Evolutionary conservation across 2,329 filamentous ascomycete species (phyloP).

Genomic region (Penicillium rolfsii): DNA sequence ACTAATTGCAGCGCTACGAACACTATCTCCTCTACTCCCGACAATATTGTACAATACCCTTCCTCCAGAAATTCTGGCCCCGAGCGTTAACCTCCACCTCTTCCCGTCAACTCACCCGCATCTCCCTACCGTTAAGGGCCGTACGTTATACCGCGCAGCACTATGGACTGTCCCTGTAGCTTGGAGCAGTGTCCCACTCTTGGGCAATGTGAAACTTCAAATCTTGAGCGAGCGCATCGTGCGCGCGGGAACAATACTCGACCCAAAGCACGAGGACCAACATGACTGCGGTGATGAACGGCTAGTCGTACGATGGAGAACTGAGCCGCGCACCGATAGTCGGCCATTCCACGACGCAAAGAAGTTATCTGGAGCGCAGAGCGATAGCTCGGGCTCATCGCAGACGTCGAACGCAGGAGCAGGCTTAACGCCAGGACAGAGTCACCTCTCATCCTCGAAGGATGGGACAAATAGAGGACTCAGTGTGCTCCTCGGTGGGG

Average conservation of each 20-base stretch:
- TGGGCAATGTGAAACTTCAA: conserved; percentile 85
- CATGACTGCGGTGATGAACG: conserved; percentile 64
- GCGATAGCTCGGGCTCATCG: neutral
- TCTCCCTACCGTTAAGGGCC: conserved; percentile 87
- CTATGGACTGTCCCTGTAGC: conserved; percentile 95
- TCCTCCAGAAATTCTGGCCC: conserved; percentile 64
- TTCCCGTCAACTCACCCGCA: conserved; percentile 65
- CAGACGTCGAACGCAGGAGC: neutral
- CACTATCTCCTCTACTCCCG: conserved; percentile 64
- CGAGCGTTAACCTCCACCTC: conserved; percentile 64
- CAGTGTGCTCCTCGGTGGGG: conserved; percentile 56
- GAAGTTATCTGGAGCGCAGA: neutral
- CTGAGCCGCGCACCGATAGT: conserved; percentile 49
- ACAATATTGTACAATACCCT: conserved; percentile 64
- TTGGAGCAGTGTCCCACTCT: conserved; percentile 88
- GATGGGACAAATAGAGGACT: conserved; percentile 45
- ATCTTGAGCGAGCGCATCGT: conserved; percentile 89
- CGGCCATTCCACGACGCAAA: conserved; percentile 24
- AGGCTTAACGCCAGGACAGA: conserved; percentile 14
- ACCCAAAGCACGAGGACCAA: conserved; percentile 39
- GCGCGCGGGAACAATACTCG: conserved; percentile 52
- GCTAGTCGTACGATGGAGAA: conserved; percentile 89
- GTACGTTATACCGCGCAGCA: conserved; percentile 87
- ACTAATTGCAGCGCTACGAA: conserved; percentile 56
- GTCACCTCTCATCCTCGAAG: conserved; percentile 31